Evolutionary conservation across 2,329 filamentous ascomycete species (phyloP), one percentile per base, ranked within the genome.

Genomic region (Trichothecium roseum): DNA sequence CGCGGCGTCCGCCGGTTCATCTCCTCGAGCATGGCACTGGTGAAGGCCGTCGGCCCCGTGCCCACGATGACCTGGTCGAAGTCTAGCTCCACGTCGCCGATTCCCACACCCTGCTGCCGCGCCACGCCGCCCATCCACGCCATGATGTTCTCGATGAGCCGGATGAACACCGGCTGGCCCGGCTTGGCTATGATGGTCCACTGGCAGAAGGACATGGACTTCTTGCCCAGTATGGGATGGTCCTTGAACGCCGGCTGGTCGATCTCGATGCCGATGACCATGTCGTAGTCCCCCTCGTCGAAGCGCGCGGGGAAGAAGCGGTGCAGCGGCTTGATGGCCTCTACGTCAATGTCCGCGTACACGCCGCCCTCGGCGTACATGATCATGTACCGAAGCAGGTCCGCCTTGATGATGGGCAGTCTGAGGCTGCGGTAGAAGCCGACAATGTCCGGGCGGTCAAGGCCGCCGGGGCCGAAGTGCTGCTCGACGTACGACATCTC

Each of bases 401-500:
- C 46, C 8, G 54, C 53, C 34, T 52, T 52, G 32, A 55, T 45
- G 26, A 49, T 53, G 8, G 45, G 48, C n/a, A 38, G 37, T 4
- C 28, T 34, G 29, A 40, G 16, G 26, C 28, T 37, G 9, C 32
- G 32, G 39, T 40, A 40, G 18, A 38, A 35, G 2, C 36, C 16
- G 29, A 40, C 20, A 10, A 40, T 37, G 17, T 35, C 30, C 3
- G 36, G 39, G 15, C 80, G 72, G 50, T 83, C 74, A 47, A 82
- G 63, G 26, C 78, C 80, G 6, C 68, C 57, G 2, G 71, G 66
- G 1, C 81, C 81, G 45, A 76, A 84, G 46, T 82, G 69, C 28
- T 70, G 69, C 51, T 84, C 76, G 28, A 84, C 74, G 44, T 83
- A 85, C 16, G 69, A 60, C 44, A 80, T 48, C 14, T 40, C 49